These are phyloP conservation scores for Fraxinus greggii DNA, from an alignment of 305 asterid genomes.

Conservation along the genomic window DNA sequence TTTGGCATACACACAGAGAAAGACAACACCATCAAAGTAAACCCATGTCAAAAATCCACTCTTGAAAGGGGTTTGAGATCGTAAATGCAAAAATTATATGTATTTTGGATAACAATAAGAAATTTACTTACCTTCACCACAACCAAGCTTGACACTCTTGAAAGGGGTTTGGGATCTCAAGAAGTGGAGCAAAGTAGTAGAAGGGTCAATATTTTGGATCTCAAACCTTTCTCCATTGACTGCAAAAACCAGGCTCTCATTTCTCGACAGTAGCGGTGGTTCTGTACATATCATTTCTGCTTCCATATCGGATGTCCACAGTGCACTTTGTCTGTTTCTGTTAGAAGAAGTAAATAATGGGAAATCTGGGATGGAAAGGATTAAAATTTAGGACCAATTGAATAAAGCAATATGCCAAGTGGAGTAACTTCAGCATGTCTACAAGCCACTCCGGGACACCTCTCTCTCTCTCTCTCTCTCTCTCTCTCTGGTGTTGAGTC, in stretches of 20 bases:
- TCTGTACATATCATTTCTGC: neutral
- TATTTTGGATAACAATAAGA: neutral
- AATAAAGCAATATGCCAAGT: neutral
- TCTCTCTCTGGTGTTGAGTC: neutral
- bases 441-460: neutral
- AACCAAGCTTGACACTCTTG: neutral
- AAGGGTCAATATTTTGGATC: neutral
- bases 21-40: neutral
- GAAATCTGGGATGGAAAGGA: neutral
- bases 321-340: neutral
- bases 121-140: neutral
- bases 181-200: neutral
- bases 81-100: neutral
- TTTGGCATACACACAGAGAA: neutral
- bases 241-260: neutral
- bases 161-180: constrained; percentile 4
- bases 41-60: neutral
- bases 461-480: neutral
- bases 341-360: neutral
- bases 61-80: neutral
- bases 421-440: neutral
- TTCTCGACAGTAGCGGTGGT: neutral
- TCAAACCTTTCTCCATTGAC: neutral
- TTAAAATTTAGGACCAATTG: neutral
- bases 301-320: neutral